These are phyloP conservation scores for Leucosporidium scottii DNA, from an alignment of 768 basidiomycete species.

Conservation along the genomic window DNA sequence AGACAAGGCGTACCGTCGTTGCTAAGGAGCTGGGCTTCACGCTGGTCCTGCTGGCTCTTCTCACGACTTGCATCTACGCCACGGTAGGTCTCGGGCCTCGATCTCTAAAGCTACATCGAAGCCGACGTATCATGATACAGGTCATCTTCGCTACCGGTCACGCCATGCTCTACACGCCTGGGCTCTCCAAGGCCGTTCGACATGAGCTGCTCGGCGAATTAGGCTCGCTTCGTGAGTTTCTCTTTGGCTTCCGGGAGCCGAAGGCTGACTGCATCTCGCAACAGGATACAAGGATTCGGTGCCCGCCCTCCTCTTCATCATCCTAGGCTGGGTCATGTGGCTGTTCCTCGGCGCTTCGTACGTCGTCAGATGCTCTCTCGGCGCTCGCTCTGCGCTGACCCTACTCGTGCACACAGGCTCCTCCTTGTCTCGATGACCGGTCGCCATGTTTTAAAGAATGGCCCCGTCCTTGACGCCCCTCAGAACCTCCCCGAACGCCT, in stretches of 20 bases:
- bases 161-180: not conserved
- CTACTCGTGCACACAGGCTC: not conserved
- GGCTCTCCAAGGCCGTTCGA: not conserved
- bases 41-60: not conserved
- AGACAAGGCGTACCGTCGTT: not conserved
- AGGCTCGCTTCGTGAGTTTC: not conserved
- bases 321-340: not conserved
- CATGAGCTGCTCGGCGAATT: not conserved
- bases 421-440: not conserved
- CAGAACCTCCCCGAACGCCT: not conserved
- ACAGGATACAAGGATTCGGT: not conserved
- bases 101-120: not conserved
- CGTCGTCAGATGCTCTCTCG: not conserved
- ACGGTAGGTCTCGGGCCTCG: not conserved
- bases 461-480: not conserved
- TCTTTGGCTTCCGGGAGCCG: not conserved
- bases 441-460: not conserved
- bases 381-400: not conserved
- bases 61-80: not conserved
- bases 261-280: not conserved
- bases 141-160: not conserved
- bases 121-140: not conserved
- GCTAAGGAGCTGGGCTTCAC: not conserved
- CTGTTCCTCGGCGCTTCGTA: not conserved
- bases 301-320: not conserved